Evolutionary conservation across 805 yeast species (phyloP).

Genomic region (Clavispora asparagi): DNA sequence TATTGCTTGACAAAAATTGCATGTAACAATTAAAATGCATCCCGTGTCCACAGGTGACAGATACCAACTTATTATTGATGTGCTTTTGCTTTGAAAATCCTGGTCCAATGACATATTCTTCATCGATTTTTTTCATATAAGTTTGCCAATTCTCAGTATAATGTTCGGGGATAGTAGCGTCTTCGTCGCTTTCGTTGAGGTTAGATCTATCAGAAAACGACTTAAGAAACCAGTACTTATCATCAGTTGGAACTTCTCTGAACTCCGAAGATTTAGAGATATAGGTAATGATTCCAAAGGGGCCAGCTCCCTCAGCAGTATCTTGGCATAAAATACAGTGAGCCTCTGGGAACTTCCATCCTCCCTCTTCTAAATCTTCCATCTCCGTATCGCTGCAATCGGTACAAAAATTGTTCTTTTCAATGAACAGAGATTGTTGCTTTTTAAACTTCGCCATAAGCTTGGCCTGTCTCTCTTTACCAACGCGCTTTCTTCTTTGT

Average conservation of each 20-base stretch:
- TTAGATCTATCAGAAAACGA: conserved; percentile 48
- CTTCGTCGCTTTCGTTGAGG: conserved; percentile 18
- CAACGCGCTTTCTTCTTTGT: conserved; percentile 61
- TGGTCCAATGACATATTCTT: conserved; percentile 55
- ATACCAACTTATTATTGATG: conserved; percentile 42
- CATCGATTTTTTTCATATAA: conserved; percentile 32
- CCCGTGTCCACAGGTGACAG: conserved; percentile 89
- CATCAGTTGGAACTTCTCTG: conserved; percentile 59
- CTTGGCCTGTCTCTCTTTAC: conserved; percentile 63
- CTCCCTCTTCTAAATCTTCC: conserved; percentile 32
- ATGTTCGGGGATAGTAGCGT: conserved; percentile 8
- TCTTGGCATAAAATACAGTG: conserved; percentile 81
- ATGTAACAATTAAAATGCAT: conserved; percentile 79
- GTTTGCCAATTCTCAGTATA: conserved; percentile 30
- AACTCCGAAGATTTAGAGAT: conserved; percentile 55
- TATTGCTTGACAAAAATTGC: conserved; percentile 53
- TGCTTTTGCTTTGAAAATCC: conserved; percentile 50
- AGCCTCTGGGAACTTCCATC: conserved; percentile 68
- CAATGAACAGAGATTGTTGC: conserved; percentile 74
- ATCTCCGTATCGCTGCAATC: conserved; percentile 40
- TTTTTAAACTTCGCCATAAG: conserved; percentile 73
- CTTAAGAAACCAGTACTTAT: conserved; percentile 59
- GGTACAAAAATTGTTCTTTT: conserved; percentile 35
- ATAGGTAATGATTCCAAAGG: conserved; percentile 71
- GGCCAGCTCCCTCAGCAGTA: conserved; percentile 58